Evolutionary conservation across 2,329 filamentous ascomycete species (phyloP).

Genomic region (Cordyceps tenuipes): DNA sequence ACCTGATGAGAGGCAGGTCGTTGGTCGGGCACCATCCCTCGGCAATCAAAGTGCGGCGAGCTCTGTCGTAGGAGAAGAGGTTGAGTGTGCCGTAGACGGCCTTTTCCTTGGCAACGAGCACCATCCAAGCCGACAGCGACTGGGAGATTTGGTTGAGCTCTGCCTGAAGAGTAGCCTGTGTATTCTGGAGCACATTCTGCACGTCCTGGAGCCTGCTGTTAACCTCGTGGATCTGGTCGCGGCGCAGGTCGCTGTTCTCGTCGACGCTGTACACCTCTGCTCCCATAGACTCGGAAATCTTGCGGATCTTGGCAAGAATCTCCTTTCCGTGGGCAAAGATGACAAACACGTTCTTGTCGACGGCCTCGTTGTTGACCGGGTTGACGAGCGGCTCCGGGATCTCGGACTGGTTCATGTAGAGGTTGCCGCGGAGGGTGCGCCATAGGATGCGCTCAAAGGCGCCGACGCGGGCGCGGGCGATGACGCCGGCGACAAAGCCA

Average conservation of each 20-base stretch:
- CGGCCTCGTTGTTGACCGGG: constrained; percentile 81
- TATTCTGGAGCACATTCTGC: constrained; percentile 86
- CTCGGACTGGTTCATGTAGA: constrained; percentile 99
- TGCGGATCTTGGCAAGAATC: constrained; percentile 96
- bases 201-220: constrained; percentile 89
- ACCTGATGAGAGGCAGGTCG: constrained; percentile 79
- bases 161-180: constrained; percentile 85
- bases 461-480: constrained; percentile 82
- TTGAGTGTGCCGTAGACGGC: constrained; percentile 94
- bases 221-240: constrained; percentile 95
- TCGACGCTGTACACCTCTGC: constrained; percentile 95
- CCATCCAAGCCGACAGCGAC: constrained; percentile 92
- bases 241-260: constrained; percentile 89
- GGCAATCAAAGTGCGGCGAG: constrained; percentile 90
- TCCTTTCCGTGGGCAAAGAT: constrained; percentile 99
- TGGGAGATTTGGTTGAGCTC: constrained; percentile 91
- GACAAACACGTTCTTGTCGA: constrained; percentile 97
- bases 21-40: constrained; percentile 97
- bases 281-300: constrained; percentile 95
- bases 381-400: constrained; percentile 90
- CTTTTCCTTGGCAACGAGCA: constrained; percentile 97
- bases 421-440: constrained; percentile 91
- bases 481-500: constrained; percentile 94
- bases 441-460: constrained; percentile 97
- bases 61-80: constrained; percentile 91